Evolutionary conservation across 805 yeast genomes (phyloP).

Genomic region (Yarrowia osloensis): DNA sequence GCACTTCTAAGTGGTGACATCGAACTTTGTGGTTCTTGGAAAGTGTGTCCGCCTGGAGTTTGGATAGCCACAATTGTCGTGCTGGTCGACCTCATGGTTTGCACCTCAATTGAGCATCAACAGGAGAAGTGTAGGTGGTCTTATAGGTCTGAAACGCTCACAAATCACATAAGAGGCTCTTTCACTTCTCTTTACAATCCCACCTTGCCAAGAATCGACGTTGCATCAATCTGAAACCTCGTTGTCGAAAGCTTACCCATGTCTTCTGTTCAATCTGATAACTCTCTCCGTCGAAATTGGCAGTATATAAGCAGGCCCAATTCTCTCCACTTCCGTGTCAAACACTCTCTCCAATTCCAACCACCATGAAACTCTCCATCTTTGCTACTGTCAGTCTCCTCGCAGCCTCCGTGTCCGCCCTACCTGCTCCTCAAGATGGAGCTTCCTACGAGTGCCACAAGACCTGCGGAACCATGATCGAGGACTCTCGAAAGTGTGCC

Average conservation of each 20-base stretch:
- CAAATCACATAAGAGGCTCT: no score
- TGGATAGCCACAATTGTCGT: no score
- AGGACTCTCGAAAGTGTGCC: conserved; percentile 1
- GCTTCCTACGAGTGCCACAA: conserved; percentile 9
- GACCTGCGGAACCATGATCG: neutral
- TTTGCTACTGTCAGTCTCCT: neutral
- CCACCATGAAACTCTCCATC: neutral
- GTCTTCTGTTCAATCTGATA: no score
- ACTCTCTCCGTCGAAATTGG: no score
- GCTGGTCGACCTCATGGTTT: no score
- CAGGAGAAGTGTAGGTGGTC: no score
- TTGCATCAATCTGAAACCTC: neutral
- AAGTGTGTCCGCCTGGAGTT: no score
- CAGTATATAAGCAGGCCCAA: neutral
- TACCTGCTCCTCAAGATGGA: neutral
- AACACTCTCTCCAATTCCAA: neutral
- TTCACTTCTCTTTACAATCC: neutral
- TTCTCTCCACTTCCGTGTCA: neutral
- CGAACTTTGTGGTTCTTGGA: neutral
- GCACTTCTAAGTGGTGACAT: neutral
- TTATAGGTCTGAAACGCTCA: no score
- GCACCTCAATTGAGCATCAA: no score
- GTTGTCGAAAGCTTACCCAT: neutral
- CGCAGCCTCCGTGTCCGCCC: neutral
- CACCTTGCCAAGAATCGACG: neutral